phyloP scores from a whole-genome alignment of 2,329 filamentous ascomycete species.

The Aspergillus sergii region DNA sequence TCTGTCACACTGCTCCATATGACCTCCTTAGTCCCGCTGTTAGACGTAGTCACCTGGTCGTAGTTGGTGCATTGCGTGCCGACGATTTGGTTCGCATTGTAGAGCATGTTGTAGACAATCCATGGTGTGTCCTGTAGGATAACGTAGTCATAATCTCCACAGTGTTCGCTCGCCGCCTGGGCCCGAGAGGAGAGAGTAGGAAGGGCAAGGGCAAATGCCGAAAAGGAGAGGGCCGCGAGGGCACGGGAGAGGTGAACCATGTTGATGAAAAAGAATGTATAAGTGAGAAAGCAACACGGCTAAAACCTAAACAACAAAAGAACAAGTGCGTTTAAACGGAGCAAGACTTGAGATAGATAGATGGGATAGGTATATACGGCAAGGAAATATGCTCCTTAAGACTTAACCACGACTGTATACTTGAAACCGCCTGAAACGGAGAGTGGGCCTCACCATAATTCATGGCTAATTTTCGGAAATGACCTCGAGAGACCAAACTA shows the following conservation, averaged over 20 bases:
- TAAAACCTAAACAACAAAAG: too few species aligned
- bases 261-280: slow-evolving; percentile 1
- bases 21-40: slow-evolving; percentile 37
- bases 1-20: slow-evolving; percentile 44
- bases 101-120: slow-evolving; percentile 52
- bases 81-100: slow-evolving; percentile 43
- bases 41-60: slow-evolving; percentile 30
- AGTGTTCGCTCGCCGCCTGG: slow-evolving; percentile 16
- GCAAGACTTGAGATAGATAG: not conserved
- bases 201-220: slow-evolving; percentile 1
- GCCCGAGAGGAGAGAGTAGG: not conserved
- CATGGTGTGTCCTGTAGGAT: slow-evolving; percentile 45
- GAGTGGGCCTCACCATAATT: not conserved
- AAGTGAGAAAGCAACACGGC: not conserved
- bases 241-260: slow-evolving; percentile 5
- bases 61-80: slow-evolving; percentile 47
- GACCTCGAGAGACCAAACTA: not conserved
- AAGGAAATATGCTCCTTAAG: not conserved
- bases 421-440: not conserved
- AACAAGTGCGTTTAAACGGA: not conserved
- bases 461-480: not conserved
- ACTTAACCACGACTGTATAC: not conserved
- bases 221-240: slow-evolving; percentile 4
- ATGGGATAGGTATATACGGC: not conserved
- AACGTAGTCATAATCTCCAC: slow-evolving; percentile 27